Conservation (phyloP, 2,329 filamentous ascomycete species). For the Colletotrichum horii region DNA sequence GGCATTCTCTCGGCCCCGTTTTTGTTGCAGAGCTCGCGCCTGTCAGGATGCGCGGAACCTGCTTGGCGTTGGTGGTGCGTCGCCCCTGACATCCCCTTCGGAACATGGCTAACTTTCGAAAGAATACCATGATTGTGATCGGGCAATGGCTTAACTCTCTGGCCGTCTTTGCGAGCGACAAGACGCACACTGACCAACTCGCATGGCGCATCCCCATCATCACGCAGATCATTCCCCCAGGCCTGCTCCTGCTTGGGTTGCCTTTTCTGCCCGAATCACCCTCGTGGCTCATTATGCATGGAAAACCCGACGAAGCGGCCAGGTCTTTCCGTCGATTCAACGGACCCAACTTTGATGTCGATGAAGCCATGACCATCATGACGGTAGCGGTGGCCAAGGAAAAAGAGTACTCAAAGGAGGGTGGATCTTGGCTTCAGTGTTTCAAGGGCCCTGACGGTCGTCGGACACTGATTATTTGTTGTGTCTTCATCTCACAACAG, state of each 20-base stretch:
- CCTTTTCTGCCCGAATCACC: conserved; percentile 26
- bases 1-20: conserved; percentile 35
- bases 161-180: conserved; percentile 8
- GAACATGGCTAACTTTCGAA: not conserved
- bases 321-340: conserved; percentile 28
- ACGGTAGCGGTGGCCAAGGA: conserved; percentile 27
- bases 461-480: conserved; percentile 32
- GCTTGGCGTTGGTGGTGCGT: conserved; percentile 27
- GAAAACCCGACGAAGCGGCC: conserved; percentile 20
- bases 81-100: not conserved
- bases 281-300: conserved; percentile 25
- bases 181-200: conserved; percentile 23
- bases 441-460: conserved; percentile 31
- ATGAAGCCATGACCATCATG: conserved; percentile 24
- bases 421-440: conserved; percentile 28
- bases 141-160: conserved; percentile 27
- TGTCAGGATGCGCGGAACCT: conserved; percentile 32
- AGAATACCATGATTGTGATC: conserved; percentile 36
- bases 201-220: conserved; percentile 34
- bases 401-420: conserved; percentile 24
- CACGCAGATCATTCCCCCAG: conserved; percentile 32
- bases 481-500: conserved; percentile 34
- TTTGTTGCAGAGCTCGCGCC: conserved; percentile 37
- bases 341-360: conserved; percentile 28
- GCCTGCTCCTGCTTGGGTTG: conserved; percentile 26